Conservation (phyloP, 805 yeast species). For the Wickerhamomyces kurtzmanii region DNA sequence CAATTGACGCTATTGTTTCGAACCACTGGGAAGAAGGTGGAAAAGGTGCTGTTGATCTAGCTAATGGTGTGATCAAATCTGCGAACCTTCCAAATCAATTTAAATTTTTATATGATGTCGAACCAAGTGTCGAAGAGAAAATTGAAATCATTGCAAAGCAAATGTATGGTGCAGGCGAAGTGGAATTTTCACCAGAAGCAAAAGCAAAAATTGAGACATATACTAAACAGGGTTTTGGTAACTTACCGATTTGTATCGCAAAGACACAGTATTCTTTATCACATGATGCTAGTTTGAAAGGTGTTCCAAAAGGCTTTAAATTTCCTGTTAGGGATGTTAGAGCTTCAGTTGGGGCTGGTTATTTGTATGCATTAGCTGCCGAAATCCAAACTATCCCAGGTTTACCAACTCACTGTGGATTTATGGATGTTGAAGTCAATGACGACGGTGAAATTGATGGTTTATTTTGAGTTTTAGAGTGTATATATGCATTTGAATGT, state of each 20-base stretch:
- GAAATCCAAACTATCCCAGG: slow-evolving; percentile 98
- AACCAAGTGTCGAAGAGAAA: slow-evolving; percentile 71
- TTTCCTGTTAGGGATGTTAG: slow-evolving; percentile 93
- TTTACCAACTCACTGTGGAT: slow-evolving; percentile 90
- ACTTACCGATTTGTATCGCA: slow-evolving; percentile 92
- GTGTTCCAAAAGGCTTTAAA: slow-evolving; percentile 89
- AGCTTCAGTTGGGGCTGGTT: slow-evolving; percentile 94
- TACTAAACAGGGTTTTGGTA: slow-evolving; percentile 79
- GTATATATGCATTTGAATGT: slow-evolving; percentile 1
- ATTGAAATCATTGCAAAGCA: slow-evolving; percentile 67
- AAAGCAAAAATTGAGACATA: slow-evolving; percentile 71
- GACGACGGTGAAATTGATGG: slow-evolving; percentile 91
- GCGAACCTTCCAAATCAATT: slow-evolving; percentile 39
- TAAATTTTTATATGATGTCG: slow-evolving; percentile 59
- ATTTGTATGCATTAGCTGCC: slow-evolving; percentile 91
- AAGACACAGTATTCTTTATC: slow-evolving; percentile 95
- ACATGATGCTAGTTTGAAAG: slow-evolving; percentile 87
- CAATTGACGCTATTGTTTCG: slow-evolving; percentile 80
- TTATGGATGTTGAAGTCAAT: slow-evolving; percentile 92
- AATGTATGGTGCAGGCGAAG: slow-evolving; percentile 88
- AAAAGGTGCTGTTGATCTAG: slow-evolving; percentile 75
- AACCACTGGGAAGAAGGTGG: slow-evolving; percentile 98
- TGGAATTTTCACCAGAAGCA: slow-evolving; percentile 79
- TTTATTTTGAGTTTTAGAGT: slow-evolving; percentile 42
- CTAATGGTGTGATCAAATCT: slow-evolving; percentile 74